Percentiles rank a stretch among this genome's conserved stretches.
Conservation (phyloP, 2,329 filamentous ascomycete genomes). For the Apiospora aurea region DNA sequence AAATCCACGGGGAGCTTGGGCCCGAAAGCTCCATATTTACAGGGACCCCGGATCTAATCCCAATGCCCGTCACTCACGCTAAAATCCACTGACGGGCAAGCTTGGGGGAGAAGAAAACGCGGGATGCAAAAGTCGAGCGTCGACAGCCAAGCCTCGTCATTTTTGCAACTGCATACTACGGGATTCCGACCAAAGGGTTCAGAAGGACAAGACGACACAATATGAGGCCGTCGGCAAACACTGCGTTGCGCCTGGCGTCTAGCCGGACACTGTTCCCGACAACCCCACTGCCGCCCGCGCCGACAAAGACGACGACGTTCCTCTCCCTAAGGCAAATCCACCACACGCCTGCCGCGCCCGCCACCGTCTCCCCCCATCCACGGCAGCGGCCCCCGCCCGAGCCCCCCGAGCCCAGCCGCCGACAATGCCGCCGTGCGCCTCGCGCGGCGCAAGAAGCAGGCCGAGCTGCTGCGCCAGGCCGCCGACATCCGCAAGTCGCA, state of each 20-base stretch:
- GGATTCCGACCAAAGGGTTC: not conserved
- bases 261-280: constrained; percentile 6
- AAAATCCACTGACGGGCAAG: not conserved
- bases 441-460: constrained; percentile 60
- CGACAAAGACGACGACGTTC: not conserved
- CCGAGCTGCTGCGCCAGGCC: constrained; percentile 60
- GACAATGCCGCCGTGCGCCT: constrained; percentile 48
- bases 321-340: constrained; percentile 32
- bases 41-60: constrained; percentile 10
- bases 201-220: not conserved
- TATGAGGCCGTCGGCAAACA: constrained; percentile 1
- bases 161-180: not conserved
- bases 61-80: constrained; percentile 4
- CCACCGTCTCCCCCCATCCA: constrained; percentile 59
- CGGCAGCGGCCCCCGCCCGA: constrained; percentile 66
- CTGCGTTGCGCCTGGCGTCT: constrained; percentile 3
- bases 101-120: constrained; percentile 4
- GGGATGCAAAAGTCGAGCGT: not conserved
- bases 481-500: constrained; percentile 50
- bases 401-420: constrained; percentile 55
- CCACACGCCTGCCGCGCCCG: constrained; percentile 45
- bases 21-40: not conserved
- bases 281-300: not conserved
- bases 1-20: not conserved
- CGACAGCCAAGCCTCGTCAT: not conserved